These are phyloP conservation scores for Pelomyxa schiedti DNA, from an alignment of 78 protist genomes.

Conservation along the genomic window DNA sequence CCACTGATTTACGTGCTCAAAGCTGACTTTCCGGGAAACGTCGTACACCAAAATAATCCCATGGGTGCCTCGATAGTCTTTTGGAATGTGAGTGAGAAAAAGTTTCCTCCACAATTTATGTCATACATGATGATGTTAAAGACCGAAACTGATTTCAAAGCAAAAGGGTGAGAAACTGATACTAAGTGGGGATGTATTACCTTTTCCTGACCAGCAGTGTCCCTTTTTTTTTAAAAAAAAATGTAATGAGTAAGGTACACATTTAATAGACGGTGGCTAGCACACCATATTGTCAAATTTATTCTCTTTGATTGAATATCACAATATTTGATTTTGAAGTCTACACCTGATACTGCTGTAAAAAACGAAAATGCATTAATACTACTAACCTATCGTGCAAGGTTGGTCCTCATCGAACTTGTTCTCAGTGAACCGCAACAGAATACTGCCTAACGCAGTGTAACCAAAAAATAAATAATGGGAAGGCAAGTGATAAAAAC, in stretches of 20 bases:
- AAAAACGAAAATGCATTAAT: background rate
- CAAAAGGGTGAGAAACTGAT: too few relatives aligned
- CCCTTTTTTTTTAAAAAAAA: too few relatives aligned
- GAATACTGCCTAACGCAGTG: too few relatives aligned
- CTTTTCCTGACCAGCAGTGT: too few relatives aligned
- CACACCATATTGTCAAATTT: too few relatives aligned
- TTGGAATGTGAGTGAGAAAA: slow-evolving; percentile 56
- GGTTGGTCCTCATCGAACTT: slow-evolving; percentile 52
- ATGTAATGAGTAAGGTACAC: too few relatives aligned
- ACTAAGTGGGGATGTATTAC: too few relatives aligned
- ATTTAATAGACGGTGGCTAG: too few relatives aligned
- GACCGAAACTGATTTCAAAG: too few relatives aligned
- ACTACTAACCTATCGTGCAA: slow-evolving; percentile 60
- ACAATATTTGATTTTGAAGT: slow-evolving; percentile 65
- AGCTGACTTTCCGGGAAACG: slow-evolving; percentile 51
- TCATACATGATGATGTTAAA: slow-evolving; percentile 78
- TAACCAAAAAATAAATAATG: too few relatives aligned
- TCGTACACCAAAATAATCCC: slow-evolving; percentile 68
- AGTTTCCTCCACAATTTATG: slow-evolving; percentile 79
- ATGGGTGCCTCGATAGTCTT: slow-evolving; percentile 73
- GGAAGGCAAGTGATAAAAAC: too few relatives aligned
- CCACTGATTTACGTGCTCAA: slow-evolving; percentile 50
- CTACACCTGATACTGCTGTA: slow-evolving; percentile 30
- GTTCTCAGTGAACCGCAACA: slow-evolving; percentile 65
- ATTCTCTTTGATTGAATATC: too few relatives aligned